Evolutionary conservation across 2,329 filamentous ascomycete species (phyloP), one percentile per base, ranked within the genome.

Genomic region (Neofusicoccum sp.): DNA sequence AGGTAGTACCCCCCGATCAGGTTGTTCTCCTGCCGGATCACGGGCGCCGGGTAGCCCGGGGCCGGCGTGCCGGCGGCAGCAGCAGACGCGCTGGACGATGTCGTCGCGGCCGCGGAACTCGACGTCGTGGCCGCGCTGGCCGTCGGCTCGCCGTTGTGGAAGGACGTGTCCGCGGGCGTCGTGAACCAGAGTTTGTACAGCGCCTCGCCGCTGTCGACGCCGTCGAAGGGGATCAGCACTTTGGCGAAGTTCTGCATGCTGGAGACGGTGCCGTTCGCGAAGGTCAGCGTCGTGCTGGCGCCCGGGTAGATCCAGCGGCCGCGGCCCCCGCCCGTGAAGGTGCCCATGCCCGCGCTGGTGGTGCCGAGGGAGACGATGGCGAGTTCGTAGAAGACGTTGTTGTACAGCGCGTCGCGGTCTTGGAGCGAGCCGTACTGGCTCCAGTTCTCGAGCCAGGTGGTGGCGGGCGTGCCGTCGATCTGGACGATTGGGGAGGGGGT

Each of bases 371-470:
- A 72, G 31, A 80, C 70, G 56, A 78, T 74, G 0, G 76, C 74
- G 4, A 80, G 71, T n/a, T 73, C 70, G 63, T 80, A 80, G 67
- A 81, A 80, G 20, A 80, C 61, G 57, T 77, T 78, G 70, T 81
- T 81, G 73, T 81, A 87, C 61, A 84, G 76, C 28, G 84, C 83
- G 70, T 86, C 84, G 2, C 76, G 77, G 63, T 86, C 84, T 64
- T 86, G 84, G 20, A 80, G 76, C 33, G 70, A 72, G 60, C 81
- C 80, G 59, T 73, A 74, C 59, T 78, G 72, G 36, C 79, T 79
- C 65, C 77, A 75, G 1, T 79, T 71, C 31, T 80, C 73, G 4
- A 86, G 71, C 63, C 77, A 82, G 2, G 75, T 75, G 7, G 76
- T 78, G 2, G 78, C 81, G 40, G 84, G 77, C 38, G 77, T 69